These are phyloP conservation scores for Orobanche coerulescens DNA, from an alignment of 257 asterid genomes.

Conservation along the genomic window DNA sequence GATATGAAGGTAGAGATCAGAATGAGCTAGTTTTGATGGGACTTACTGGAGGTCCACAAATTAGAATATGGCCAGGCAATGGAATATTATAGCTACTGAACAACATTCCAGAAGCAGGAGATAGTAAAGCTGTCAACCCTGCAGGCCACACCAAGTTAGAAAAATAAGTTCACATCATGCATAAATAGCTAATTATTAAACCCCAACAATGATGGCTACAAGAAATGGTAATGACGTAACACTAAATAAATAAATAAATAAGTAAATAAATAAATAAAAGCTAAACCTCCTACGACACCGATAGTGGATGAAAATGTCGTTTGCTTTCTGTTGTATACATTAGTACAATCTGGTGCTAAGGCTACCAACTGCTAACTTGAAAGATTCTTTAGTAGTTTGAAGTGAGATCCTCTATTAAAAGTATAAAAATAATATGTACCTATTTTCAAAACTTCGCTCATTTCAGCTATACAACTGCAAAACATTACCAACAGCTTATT, in stretches of 20 bases:
- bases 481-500: constrained; percentile 7
- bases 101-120: constrained; percentile 54
- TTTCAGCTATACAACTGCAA: neutral
- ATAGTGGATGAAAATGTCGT: neutral
- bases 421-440: neutral
- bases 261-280: neutral
- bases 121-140: constrained; percentile 65
- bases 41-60: constrained; percentile 87
- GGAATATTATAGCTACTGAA: constrained; percentile 60
- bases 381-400: constrained; percentile 8
- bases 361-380: neutral
- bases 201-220: neutral
- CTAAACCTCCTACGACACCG: neutral
- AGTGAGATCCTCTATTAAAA: neutral
- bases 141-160: constrained; percentile 26
- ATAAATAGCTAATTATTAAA: neutral
- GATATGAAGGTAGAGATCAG: neutral
- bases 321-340: neutral
- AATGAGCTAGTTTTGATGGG: constrained; percentile 14
- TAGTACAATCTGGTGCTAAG: neutral
- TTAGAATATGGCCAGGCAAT: constrained; percentile 83
- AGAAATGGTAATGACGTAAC: constrained; percentile 1
- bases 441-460: neutral
- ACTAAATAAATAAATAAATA: neutral
- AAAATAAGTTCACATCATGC: neutral